Percentiles rank a stretch among this genome's conserved stretches.
Evolutionary conservation across 1,139 yeast species (phyloP).

Genomic region (Debaryomyces psychrophilus): DNA sequence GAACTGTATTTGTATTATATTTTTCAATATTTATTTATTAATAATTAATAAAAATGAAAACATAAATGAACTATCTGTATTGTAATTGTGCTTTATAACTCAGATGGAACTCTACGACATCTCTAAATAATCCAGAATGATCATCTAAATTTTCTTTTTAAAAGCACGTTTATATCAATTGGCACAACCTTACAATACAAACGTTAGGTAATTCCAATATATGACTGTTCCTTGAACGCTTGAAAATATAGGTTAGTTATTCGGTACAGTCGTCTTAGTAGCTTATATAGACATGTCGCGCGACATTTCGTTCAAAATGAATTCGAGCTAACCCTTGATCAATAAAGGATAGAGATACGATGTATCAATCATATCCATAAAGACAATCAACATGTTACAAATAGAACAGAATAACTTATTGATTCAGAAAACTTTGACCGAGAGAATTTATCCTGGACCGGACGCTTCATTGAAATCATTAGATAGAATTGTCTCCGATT

Average conservation of each 20-base stretch:
- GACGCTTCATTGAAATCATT: conserved; percentile 53
- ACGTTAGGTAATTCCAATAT: too few species aligned
- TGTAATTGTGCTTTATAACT: not conserved
- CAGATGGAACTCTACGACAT: not conserved
- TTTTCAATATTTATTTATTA: not conserved
- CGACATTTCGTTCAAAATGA: conserved; percentile 5
- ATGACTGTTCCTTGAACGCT: too few species aligned
- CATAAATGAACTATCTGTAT: not conserved
- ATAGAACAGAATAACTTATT: conserved; percentile 49
- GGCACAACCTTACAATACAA: not conserved
- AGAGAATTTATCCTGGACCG: conserved; percentile 34
- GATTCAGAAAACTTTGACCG: conserved; percentile 46
- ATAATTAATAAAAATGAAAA: not conserved
- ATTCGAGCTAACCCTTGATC: conserved; percentile 1
- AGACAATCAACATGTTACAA: conserved; percentile 38
- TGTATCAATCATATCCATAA: not conserved
- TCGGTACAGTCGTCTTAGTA: not conserved
- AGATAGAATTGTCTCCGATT: conserved; percentile 90
- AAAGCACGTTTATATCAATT: not conserved
- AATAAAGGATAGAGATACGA: not conserved
- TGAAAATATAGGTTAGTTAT: not conserved
- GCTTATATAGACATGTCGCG: conserved; percentile 6
- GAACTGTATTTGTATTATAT: conserved; percentile 3
- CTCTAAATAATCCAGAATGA: not conserved
- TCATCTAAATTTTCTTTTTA: too few species aligned